Evolutionary conservation across 768 basidiomycete genomes (phyloP), one percentile per base, ranked within the genome.

Genomic region (Tricholoma matsutake): DNA sequence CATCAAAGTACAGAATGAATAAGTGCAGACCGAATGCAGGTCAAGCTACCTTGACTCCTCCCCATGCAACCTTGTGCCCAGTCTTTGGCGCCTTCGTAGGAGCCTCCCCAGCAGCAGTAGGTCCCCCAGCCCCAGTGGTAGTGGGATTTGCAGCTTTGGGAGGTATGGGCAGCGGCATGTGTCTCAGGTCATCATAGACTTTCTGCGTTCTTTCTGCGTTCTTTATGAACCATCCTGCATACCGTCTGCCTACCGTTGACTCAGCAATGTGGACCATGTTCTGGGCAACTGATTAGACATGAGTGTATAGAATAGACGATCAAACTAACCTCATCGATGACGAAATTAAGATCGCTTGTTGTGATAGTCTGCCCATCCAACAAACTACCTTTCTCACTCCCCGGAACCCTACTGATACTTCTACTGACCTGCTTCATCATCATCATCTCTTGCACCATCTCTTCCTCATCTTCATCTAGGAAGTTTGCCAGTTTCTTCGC

Each of bases 231-330:
- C 94, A 97, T 39, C 94, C 93, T 2, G 94, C 96, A 73, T 94
- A 98, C 54, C 94, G 87, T 51, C 96, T 79, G 14, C 95, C 94
- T 18, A 96, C 87, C 0, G 94, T 97, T 20, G 94, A 94, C 73
- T 98, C 96, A 3, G 92, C 89, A 64, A 98, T 94, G 67, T 96
- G 92, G 7, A 98, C 91, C 91, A 96, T 96, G 72, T 95, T 93
- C 96, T 98, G 66, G 22, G 39, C 37, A 41, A 29, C 14, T 28
- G 29, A 47, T 22, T 16, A 25, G 61, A 28, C 22, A 32, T 56
- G 18, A 13, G 11, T 45, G 35, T 22, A 34, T 8, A 11, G 32
- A 14, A 9, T 47, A 31, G 1, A 39, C 45, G 22, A 47, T 51
- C 61, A 47, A 13, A 76, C 86, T 67, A 65, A 94, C 96, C 79